Evolutionary conservation across 1,139 yeast species (phyloP).

Genomic region (Yarrowia galli): DNA sequence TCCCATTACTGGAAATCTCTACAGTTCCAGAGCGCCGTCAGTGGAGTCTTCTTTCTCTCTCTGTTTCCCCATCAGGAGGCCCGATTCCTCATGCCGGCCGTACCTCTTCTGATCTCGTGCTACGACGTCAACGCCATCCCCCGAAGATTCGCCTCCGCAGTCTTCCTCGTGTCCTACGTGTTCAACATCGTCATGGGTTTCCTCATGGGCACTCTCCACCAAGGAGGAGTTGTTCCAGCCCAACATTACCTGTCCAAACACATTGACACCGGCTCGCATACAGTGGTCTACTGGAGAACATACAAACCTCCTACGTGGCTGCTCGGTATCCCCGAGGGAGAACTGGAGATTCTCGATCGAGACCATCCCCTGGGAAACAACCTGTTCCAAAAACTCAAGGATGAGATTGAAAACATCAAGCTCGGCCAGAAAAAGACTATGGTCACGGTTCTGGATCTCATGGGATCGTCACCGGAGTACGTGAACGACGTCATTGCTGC

Average conservation of each 20-base stretch:
- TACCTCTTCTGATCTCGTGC: conserved; percentile 74
- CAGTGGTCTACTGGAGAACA: conserved; percentile 82
- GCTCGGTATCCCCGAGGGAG: conserved; percentile 55
- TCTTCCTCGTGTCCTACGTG: conserved; percentile 62
- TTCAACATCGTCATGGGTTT: conserved; percentile 69
- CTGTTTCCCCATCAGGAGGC: conserved; percentile 89
- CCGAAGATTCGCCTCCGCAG: conserved; percentile 41
- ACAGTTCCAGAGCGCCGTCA: conserved; percentile 61
- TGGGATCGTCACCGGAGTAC: conserved; percentile 55
- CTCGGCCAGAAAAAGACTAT: conserved; percentile 52
- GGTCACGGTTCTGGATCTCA: conserved; percentile 47
- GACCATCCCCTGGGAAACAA: conserved; percentile 43
- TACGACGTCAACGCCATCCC: conserved; percentile 55
- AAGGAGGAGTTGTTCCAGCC: conserved; percentile 85
- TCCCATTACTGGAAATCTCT: conserved; percentile 46
- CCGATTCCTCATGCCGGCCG: conserved; percentile 77
- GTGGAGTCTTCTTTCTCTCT: conserved; percentile 71
- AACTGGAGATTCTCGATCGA: conserved; percentile 47
- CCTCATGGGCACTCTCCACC: conserved; percentile 83
- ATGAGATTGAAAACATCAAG: conserved; percentile 47
- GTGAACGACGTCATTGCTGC: not conserved
- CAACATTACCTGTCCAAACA: conserved; percentile 54
- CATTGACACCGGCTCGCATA: conserved; percentile 41
- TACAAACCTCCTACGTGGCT: conserved; percentile 94
- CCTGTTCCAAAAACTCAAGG: conserved; percentile 40